Evolutionary conservation across 1,139 yeast species (phyloP), one percentile per base, ranked within the genome.

Genomic region (Candida glucosophila): DNA sequence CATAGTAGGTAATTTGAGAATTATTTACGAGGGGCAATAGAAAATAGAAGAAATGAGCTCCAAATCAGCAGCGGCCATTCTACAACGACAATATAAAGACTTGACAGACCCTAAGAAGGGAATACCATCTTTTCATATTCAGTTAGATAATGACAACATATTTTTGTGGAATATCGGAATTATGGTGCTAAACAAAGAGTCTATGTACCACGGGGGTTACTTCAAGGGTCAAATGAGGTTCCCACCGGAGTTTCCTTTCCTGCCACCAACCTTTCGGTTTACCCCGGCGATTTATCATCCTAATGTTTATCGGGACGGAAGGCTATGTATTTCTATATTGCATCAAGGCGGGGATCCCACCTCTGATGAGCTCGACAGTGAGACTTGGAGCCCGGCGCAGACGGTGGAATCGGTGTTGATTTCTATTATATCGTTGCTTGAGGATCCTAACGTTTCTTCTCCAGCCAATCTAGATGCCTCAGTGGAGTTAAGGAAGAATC

Each of bases 401-500:
- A 79, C 93, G 9, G 97, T 85, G 6, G 97, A 88, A 54, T 68
- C 83, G 21, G 95, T 88, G 7, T 69, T 88, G 44, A 80, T 88
- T 34, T 81, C 94, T 24, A 88, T 88, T 41, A 82, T 88, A 19
- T 83, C 95, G 5, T 67, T 88, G 31, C 67, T 88, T 43, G 94
- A 86, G 46, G 96, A 88, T 53, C 97, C 97, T 29, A 88, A 88
- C 54, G 83, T 79, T 28, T 73, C 77, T 30, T 81, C 94, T 5
- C 97, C 98, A 4, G 98, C 98, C 5, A 90, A 90, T 51, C 90
- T 90, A 26, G 97, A 90, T 49, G 98, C 98, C 6, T 85, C 95
- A 14, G 86, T 88, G 15, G 86, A 83, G 44, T 86, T 85, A 71
- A 69, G 93, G 43, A 83, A 83, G 47, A 76, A 81, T 54, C 78